phyloP scores from a whole-genome alignment of 148 eudicot genomes.

The Chenopodium formosanum region DNA sequence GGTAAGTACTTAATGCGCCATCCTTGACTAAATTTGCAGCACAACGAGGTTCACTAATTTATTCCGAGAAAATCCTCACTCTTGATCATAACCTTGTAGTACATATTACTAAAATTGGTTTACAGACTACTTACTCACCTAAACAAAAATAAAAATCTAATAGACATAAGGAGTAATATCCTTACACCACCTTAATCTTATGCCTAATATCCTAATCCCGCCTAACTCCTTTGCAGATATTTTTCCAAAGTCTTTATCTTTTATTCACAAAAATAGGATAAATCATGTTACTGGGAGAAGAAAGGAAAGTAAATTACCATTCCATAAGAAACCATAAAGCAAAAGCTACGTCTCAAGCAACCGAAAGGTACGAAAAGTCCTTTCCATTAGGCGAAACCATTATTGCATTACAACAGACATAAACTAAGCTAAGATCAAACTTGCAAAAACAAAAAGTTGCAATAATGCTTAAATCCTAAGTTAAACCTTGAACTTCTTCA shows the following conservation, averaged over 20 bases:
- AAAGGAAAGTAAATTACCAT: not conserved
- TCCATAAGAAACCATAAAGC: not conserved
- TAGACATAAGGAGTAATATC: not conserved
- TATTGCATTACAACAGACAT: not conserved
- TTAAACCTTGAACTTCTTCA: not conserved
- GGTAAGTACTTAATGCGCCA: too few relatives aligned
- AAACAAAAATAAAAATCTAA: not conserved
- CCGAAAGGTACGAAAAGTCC: too few relatives aligned
- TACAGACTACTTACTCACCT: too few relatives aligned
- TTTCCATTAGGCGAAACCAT: too few relatives aligned
- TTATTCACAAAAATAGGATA: not conserved
- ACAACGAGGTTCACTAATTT: too few relatives aligned
- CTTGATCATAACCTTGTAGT: too few relatives aligned
- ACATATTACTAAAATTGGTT: too few relatives aligned
- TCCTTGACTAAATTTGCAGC: too few relatives aligned
- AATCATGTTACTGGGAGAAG: not conserved
- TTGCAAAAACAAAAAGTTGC: not conserved
- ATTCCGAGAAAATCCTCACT: too few relatives aligned
- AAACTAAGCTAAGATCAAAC: not conserved
- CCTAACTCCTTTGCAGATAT: not conserved
- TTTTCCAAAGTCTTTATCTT: not conserved
- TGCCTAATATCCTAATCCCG: constrained; percentile 2
- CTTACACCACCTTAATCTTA: not conserved
- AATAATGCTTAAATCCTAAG: not conserved
- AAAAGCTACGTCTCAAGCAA: not conserved